Percentiles rank a stretch among this genome's conserved stretches.
phyloP scores from a whole-genome alignment of 352 stramenopile species.

The Globisporangium canariense region DNA sequence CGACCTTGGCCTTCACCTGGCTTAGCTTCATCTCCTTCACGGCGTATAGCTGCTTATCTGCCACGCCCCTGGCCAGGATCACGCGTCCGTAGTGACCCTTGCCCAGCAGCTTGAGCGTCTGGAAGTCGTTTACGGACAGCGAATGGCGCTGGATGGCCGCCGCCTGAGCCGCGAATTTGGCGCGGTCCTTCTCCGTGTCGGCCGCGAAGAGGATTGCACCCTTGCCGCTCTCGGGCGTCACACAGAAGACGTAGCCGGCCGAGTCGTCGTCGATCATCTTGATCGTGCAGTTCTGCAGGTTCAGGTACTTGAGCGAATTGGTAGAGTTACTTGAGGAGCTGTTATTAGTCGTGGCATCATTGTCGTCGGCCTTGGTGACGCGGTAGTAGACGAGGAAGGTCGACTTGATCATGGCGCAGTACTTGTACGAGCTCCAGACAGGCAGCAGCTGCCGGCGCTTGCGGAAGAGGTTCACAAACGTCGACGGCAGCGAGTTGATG shows the following conservation, averaged over 20 bases:
- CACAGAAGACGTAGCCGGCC: conserved; percentile 69
- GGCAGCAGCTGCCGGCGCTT: conserved; percentile 79
- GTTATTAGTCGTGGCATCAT: conserved; percentile 20
- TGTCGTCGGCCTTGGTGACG: conserved; percentile 54
- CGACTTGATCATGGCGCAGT: conserved; percentile 87
- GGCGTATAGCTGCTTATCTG: conserved; percentile 63
- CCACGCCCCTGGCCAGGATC: conserved; percentile 47
- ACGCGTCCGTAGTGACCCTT: conserved; percentile 85
- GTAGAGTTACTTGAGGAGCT: neutral
- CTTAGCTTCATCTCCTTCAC: conserved; percentile 90
- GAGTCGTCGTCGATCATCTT: conserved; percentile 74
- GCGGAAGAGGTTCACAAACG: conserved; percentile 83
- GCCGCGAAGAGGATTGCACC: conserved; percentile 72
- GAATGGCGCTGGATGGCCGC: conserved; percentile 50
- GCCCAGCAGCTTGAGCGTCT: conserved; percentile 78
- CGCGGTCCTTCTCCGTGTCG: conserved; percentile 80
- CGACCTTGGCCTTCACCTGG: conserved; percentile 84
- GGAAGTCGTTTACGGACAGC: conserved; percentile 63
- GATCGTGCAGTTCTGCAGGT: conserved; percentile 71
- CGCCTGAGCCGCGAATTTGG: conserved; percentile 65
- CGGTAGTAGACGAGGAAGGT: conserved; percentile 84
- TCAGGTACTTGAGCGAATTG: conserved; percentile 68
- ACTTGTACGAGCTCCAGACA: conserved; percentile 83
- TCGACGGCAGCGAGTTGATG: conserved; percentile 78
- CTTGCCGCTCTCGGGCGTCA: conserved; percentile 66